Conservation (phyloP, 73 alveolate genomes). For the Breviolum minutum region DNA sequence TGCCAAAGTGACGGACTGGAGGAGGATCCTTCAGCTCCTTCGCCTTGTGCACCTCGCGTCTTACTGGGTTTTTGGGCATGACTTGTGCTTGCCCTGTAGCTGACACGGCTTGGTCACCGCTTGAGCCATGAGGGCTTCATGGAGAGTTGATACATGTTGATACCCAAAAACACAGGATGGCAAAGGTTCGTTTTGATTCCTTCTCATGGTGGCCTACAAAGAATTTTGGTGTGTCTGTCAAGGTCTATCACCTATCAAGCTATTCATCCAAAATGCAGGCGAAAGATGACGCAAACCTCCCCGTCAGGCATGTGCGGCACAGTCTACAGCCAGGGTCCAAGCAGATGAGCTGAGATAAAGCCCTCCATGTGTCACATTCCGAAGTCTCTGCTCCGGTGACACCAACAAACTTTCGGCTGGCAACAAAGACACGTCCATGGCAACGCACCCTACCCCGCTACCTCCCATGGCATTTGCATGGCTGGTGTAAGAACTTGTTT, state of each 20-base stretch:
- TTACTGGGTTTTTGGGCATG: background rate
- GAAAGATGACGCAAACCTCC: too few species aligned
- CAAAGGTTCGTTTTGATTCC: too few species aligned
- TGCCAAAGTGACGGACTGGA: slow-evolving; percentile 19
- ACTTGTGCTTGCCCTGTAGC: slow-evolving; percentile 12
- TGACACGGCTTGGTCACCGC: background rate
- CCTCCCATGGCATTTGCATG: too few species aligned
- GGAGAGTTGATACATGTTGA: background rate
- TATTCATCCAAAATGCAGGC: background rate
- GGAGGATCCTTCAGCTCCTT: background rate
- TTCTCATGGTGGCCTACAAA: too few species aligned
- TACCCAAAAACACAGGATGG: background rate
- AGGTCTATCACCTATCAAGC: too few species aligned
- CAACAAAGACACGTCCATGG: slow-evolving; percentile 33
- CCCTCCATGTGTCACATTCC: slow-evolving; percentile 15
- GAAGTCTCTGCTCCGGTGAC: slow-evolving; percentile 17
- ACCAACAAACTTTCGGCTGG: slow-evolving; percentile 21
- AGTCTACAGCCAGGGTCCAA: background rate
- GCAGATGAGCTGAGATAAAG: background rate
- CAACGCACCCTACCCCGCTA: background rate
- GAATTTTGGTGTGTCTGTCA: too few species aligned
- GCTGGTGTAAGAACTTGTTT: background rate
- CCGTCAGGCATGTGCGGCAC: too few species aligned
- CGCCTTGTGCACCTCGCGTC: background rate
- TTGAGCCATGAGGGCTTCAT: slow-evolving; percentile 2